Base-by-base conservation (phyloP, 176 grass and related monocot genomes). In the Poa pratensis region DNA sequence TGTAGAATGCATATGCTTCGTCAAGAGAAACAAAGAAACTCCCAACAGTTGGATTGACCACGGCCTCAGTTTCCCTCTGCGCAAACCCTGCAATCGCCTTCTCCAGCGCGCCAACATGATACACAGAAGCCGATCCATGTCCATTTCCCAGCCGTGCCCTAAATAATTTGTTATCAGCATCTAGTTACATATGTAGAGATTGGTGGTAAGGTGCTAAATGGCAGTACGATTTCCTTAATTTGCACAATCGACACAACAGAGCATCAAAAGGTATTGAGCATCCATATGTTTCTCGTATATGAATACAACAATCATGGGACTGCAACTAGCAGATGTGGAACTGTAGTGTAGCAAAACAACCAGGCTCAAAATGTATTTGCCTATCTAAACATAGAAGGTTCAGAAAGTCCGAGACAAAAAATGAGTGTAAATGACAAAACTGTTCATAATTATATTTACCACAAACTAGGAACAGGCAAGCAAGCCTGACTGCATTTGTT, bases 21-120 rank as follows among this genome's bases (percentile, higher is more conserved):
- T 49, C 22, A 74, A 74, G 45, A 51, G 71, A 74, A 74, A 28
- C 71, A 74, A 74, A 74, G 71, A 3, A 1, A 30, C 24, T 74
- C 71, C 71, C 71, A 6, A 74, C 7, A 0, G 24, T 51, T 18
- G 71, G 71, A 51, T 51, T 51, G 23, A 74, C 24, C 15, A 74
- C 15, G 24, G 16, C 71, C 15, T 74, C 24, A 30, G 71, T 51
- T 74, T 74, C 46, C 46, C 71, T 74, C 71, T 74, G 3, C 14
- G 24, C 0, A 16, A 74, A 74, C 23, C 71, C 71, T 30, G 24
- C 45, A 27, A 74, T 74, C 1, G 45, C 45, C 14, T 74, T 74
- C 24, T 74, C 71, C 71, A 74, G 46, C 0, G 45, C 46, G 8
- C 71, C 17, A 27, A 19, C 15, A 74, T 7, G 71, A 74, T 30